Conservation (phyloP, 441 rosid species). For the Gossypium davidsonii region DNA sequence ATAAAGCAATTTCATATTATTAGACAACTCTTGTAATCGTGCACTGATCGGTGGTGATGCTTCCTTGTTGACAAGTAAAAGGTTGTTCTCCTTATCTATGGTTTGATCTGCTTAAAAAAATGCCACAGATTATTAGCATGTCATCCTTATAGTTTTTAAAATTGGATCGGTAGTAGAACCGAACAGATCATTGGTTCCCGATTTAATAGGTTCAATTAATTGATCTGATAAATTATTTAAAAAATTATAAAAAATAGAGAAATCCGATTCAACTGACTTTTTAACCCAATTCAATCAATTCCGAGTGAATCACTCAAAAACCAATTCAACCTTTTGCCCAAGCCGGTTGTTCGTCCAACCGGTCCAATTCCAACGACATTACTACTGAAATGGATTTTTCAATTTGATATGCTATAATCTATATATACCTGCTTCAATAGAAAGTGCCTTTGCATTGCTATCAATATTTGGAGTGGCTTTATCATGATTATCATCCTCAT, state of each 20-base stretch:
- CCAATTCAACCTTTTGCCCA: no score
- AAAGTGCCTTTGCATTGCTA: slow-evolving; percentile 12
- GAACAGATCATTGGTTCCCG: no score
- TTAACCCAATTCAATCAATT: no score
- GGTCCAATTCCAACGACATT: no score
- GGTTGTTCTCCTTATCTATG: slow-evolving; percentile 42
- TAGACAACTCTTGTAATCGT: slow-evolving; percentile 45
- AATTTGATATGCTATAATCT: slow-evolving; percentile 5
- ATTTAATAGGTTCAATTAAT: no score
- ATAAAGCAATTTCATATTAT: slow-evolving; percentile 43
- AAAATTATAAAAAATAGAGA: no score
- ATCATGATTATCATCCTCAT: slow-evolving; percentile 14
- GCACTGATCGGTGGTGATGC: slow-evolving; percentile 50
- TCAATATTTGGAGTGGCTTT: slow-evolving; percentile 18
- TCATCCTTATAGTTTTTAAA: neutral
- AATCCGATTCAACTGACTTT: no score
- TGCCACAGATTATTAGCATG: neutral
- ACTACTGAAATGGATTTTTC: neutral
- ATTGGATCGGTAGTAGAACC: no score
- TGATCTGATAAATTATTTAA: no score
- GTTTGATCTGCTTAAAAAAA: slow-evolving; percentile 26
- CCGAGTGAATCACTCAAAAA: no score
- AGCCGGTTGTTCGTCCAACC: no score
- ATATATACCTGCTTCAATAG: slow-evolving; percentile 28
- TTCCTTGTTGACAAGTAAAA: slow-evolving; percentile 22